Percentiles rank a stretch among this genome's conserved stretches.
Conservation (phyloP, 805 yeast species). For the Candida fluviatilis region DNA sequence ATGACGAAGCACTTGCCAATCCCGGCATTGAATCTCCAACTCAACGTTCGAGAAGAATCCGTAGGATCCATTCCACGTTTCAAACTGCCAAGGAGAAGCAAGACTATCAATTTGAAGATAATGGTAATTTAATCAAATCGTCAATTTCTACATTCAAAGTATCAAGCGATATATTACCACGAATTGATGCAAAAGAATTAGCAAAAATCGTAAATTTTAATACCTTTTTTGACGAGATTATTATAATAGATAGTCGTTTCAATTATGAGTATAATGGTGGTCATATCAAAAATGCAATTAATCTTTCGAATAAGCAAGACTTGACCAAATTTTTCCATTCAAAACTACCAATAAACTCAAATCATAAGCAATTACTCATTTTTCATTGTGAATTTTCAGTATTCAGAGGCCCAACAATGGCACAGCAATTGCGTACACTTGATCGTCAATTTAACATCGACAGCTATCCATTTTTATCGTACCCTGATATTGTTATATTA, state of each 20-base stretch:
- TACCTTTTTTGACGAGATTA: slow-evolving; percentile 47
- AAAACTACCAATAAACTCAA: slow-evolving; percentile 6
- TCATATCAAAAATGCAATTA: slow-evolving; percentile 80
- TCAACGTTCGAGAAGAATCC: slow-evolving; percentile 23
- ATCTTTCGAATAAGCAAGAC: slow-evolving; percentile 64
- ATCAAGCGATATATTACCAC: slow-evolving; percentile 59
- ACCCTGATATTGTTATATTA: slow-evolving; percentile 84
- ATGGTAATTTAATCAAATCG: slow-evolving; percentile 28
- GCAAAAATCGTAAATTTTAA: slow-evolving; percentile 48
- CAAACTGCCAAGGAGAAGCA: slow-evolving; percentile 40
- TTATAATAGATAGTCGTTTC: slow-evolving; percentile 84
- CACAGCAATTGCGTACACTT: slow-evolving; percentile 74
- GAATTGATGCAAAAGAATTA: slow-evolving; percentile 58
- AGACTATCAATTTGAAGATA: slow-evolving; percentile 21
- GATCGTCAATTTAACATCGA: slow-evolving; percentile 74
- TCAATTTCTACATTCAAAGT: slow-evolving; percentile 25
- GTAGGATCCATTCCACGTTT: slow-evolving; percentile 69
- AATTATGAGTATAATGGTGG: slow-evolving; percentile 92
- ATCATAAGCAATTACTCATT: slow-evolving; percentile 49
- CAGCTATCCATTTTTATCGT: slow-evolving; percentile 74
- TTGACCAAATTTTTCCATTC: slow-evolving; percentile 52
- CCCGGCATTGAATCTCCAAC: slow-evolving; percentile 1
- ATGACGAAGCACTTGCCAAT: background rate
- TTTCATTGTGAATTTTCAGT: slow-evolving; percentile 96
- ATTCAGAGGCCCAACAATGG: slow-evolving; percentile 92